Evolutionary conservation across 2,329 filamentous ascomycete genomes (phyloP).

Genomic region (Penicillium janthinellum): DNA sequence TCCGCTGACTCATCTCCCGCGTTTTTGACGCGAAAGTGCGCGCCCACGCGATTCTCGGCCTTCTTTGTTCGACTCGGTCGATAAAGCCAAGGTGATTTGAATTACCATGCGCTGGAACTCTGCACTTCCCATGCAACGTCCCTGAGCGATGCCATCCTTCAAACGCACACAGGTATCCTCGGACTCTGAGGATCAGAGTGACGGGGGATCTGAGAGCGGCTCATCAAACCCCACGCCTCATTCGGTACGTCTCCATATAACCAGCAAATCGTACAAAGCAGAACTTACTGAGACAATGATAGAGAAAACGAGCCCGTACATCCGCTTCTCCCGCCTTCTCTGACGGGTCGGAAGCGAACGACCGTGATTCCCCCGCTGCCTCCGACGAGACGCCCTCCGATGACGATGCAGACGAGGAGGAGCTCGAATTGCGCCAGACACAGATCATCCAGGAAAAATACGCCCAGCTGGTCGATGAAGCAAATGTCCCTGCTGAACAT

Average conservation of each 20-base stretch:
- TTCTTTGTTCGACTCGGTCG: neutral
- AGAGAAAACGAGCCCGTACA: constrained; percentile 48
- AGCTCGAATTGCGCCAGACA: constrained; percentile 62
- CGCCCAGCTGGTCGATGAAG: constrained; percentile 52
- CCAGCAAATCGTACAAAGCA: neutral
- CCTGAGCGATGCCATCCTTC: constrained; percentile 42
- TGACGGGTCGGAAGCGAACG: constrained; percentile 24
- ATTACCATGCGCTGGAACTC: constrained; percentile 8
- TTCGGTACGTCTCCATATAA: constrained; percentile 32
- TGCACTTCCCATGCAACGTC: neutral
- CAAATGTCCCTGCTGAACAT: constrained; percentile 76
- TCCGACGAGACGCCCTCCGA: constrained; percentile 24
- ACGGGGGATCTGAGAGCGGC: constrained; percentile 29
- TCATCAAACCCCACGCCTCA: constrained; percentile 31
- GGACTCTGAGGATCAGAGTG: constrained; percentile 35
- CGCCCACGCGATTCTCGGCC: constrained; percentile 10
- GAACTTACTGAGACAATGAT: neutral
- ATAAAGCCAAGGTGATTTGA: neutral
- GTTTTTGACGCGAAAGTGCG: constrained; percentile 15
- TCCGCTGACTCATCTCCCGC: constrained; percentile 10
- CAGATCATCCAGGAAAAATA: constrained; percentile 61
- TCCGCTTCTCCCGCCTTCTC: constrained; percentile 31
- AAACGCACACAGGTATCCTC: constrained; percentile 42
- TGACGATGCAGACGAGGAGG: constrained; percentile 44
- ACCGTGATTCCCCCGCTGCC: constrained; percentile 15